These are phyloP conservation scores for Cyclotella atomus DNA, from an alignment of 108 stramenopile species.

Conservation along the genomic window DNA sequence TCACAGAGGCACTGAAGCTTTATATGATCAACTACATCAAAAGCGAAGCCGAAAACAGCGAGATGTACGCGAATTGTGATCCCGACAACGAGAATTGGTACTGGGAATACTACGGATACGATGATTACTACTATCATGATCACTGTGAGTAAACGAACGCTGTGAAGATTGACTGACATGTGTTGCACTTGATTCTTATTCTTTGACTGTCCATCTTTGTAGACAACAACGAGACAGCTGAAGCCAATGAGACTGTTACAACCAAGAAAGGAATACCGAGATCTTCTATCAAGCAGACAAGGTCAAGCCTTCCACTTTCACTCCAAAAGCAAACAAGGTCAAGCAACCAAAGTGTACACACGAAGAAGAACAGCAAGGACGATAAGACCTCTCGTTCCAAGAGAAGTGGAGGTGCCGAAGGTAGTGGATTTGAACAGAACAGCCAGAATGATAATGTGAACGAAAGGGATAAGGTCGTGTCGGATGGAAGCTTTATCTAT, in stretches of 20 bases:
- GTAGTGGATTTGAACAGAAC: constrained; percentile 23
- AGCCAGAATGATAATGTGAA: constrained; percentile 37
- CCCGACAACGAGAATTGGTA: constrained; percentile 25
- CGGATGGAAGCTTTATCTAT: constrained; percentile 41
- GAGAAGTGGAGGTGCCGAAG: not conserved
- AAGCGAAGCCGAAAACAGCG: constrained; percentile 3
- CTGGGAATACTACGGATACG: constrained; percentile 12
- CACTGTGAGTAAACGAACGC: too few species aligned
- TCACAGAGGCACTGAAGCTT: constrained; percentile 34
- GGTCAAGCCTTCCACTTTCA: not conserved
- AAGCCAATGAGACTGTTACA: too few species aligned
- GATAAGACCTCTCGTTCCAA: not conserved
- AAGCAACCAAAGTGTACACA: not conserved
- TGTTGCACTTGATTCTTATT: not conserved
- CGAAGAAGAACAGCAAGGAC: not conserved
- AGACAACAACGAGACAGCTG: too few species aligned
- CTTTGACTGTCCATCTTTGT: not conserved
- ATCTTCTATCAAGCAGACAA: too few species aligned
- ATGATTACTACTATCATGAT: constrained; percentile 3
- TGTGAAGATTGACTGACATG: too few species aligned
- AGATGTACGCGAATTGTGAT: constrained; percentile 21
- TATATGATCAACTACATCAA: constrained; percentile 26
- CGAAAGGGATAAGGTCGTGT: constrained; percentile 32
- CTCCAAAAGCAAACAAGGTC: not conserved
- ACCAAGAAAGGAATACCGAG: too few species aligned